Percentiles rank a stretch among this genome's conserved stretches.
Conservation (phyloP, 129 eudicot genomes). For the Oenanthe sinensis region DNA sequence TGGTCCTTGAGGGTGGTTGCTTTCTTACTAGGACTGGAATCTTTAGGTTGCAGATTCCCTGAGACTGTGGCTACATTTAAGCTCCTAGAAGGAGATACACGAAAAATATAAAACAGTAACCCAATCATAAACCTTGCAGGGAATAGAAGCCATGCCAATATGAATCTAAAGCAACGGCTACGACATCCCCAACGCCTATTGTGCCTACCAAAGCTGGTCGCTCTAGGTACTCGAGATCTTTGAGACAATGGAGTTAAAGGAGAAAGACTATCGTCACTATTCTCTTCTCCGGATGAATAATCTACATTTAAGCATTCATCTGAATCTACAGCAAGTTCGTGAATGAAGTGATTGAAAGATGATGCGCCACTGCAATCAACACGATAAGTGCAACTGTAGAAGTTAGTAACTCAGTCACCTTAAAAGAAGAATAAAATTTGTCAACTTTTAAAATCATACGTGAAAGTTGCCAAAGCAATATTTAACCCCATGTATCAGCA, state of each 20-base stretch:
- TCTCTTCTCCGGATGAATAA: conserved; percentile 64
- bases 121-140: conserved; percentile 56
- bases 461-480: not conserved
- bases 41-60: conserved; percentile 13
- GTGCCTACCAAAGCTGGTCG: conserved; percentile 43
- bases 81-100: conserved; percentile 29
- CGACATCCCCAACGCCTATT: conserved; percentile 38
- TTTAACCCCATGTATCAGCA: not conserved
- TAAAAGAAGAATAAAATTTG: not conserved
- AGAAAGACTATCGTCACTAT: conserved; percentile 35
- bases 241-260: conserved; percentile 66
- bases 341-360: conserved; percentile 84
- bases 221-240: conserved; percentile 38
- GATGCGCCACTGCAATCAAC: conserved; percentile 67
- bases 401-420: not conserved
- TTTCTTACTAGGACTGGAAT: conserved; percentile 33
- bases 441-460: not conserved
- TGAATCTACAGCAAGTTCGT: conserved; percentile 70
- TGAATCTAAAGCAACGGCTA: conserved; percentile 34
- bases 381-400: conserved; percentile 11
- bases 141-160: conserved; percentile 54
- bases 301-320: conserved; percentile 53
- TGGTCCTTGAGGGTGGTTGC: conserved; percentile 36
- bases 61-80: conserved; percentile 18
- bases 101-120: conserved; percentile 41